These are phyloP conservation scores for Podila verticillata DNA, from an alignment of 192 early-diverging fungal genomes.

Conservation along the genomic window DNA sequence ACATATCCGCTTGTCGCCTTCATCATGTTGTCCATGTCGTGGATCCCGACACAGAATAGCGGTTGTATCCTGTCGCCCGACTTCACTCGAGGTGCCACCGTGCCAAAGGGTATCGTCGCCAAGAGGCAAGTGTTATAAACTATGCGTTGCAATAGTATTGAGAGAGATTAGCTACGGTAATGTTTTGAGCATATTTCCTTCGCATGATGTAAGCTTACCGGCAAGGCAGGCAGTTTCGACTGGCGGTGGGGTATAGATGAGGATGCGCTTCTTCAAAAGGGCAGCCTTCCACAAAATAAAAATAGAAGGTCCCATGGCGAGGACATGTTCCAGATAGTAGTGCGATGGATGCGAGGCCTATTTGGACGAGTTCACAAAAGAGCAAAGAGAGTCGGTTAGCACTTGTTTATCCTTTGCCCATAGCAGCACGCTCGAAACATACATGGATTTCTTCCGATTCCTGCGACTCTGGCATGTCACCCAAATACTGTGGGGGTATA, in stretches of 20 bases:
- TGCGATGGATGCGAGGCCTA: constrained; percentile 53
- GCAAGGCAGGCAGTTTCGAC: constrained; percentile 57
- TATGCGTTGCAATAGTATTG: constrained; percentile 6
- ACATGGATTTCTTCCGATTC: constrained; percentile 32
- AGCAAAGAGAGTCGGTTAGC: not conserved
- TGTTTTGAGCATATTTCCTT: not conserved
- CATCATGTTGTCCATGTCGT: constrained; percentile 55
- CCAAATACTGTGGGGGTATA: not conserved
- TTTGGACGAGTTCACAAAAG: not conserved
- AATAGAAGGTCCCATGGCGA: constrained; percentile 57
- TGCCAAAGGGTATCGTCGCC: constrained; percentile 44
- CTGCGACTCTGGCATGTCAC: not conserved
- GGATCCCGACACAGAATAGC: constrained; percentile 59
- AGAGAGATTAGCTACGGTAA: not conserved
- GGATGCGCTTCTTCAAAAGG: constrained; percentile 58
- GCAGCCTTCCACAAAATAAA: constrained; percentile 65
- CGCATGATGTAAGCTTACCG: constrained; percentile 29
- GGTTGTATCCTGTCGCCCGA: constrained; percentile 34
- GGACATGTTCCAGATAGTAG: constrained; percentile 55
- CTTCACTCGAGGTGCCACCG: constrained; percentile 8
- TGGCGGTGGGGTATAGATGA: constrained; percentile 59
- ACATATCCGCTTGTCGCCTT: constrained; percentile 51
- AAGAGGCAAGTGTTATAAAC: constrained; percentile 61
- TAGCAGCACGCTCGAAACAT: not conserved
- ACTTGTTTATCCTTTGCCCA: no score